Conservation (phyloP, 164 flowering plant genomes). For the Taxillus chinensis region DNA sequence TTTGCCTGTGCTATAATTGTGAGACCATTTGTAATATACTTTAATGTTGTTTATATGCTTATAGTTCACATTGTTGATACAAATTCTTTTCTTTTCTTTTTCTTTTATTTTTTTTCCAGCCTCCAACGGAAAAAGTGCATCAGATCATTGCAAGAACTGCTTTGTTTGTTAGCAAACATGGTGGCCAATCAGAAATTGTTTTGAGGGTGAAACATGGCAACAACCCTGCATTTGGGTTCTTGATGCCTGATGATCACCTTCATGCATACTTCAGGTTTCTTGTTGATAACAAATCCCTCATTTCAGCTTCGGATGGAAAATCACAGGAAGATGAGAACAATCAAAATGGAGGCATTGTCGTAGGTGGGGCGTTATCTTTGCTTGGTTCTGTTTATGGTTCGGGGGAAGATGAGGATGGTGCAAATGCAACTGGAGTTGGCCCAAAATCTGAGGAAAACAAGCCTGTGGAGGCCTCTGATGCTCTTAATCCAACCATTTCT, state of each 20-base stretch:
- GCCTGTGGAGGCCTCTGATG: constrained; percentile 13
- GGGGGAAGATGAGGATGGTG: constrained; percentile 75
- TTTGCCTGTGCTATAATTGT: constrained; percentile 20
- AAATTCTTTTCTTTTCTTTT: constrained; percentile 9
- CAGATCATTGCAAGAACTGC: constrained; percentile 96
- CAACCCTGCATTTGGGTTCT: constrained; percentile 94
- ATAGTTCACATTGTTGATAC: constrained; percentile 12
- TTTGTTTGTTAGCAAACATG: constrained; percentile 71
- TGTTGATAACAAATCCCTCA: constrained; percentile 67
- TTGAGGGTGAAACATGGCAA: constrained; percentile 93
- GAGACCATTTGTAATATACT: constrained; percentile 15
- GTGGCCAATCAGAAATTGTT: constrained; percentile 92
- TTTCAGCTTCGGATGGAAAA: constrained; percentile 24
- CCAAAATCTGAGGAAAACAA: constrained; percentile 14
- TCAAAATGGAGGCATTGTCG: constrained; percentile 18
- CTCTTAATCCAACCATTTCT: constrained; percentile 11
- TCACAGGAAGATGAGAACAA: constrained; percentile 26
- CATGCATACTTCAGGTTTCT: constrained; percentile 88
- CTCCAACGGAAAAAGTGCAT: constrained; percentile 87
- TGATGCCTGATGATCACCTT: constrained; percentile 88
- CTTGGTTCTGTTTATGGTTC: constrained; percentile 86
- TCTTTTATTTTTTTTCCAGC: constrained; percentile 44
- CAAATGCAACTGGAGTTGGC: constrained; percentile 19
- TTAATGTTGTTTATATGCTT: constrained; percentile 8
- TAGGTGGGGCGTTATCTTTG: constrained; percentile 66